Evolutionary conservation across 2,329 filamentous ascomycete species (phyloP).

Genomic region (Fonsecaea erecta): DNA sequence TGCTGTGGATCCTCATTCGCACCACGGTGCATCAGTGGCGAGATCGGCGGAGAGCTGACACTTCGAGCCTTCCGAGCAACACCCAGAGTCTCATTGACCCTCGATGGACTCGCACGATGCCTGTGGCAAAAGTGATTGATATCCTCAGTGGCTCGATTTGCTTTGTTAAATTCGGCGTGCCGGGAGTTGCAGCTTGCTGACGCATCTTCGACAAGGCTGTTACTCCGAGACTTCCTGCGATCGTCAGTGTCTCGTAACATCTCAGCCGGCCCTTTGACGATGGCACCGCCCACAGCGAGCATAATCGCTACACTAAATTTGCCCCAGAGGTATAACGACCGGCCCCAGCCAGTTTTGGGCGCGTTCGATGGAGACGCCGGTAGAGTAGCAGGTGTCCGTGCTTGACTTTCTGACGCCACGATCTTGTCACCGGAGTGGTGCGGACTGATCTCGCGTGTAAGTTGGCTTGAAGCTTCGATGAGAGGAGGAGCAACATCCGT

Average conservation of each 20-base stretch:
- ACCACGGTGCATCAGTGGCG: not conserved
- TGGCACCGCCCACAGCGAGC: conserved; percentile 54
- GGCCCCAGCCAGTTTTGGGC: conserved; percentile 28
- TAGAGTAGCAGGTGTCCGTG: not conserved
- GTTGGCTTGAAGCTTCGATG: not conserved
- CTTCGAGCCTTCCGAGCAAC: conserved; percentile 26
- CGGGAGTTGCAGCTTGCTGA: not conserved
- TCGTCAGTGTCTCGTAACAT: conserved; percentile 42
- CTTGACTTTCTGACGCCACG: conserved; percentile 1
- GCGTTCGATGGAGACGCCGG: not conserved
- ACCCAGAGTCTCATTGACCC: not conserved
- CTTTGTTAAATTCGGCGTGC: not conserved
- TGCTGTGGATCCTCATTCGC: not conserved
- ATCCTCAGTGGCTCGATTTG: not conserved
- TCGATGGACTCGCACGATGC: not conserved
- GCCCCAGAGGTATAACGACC: conserved; percentile 50
- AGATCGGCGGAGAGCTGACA: conserved; percentile 29
- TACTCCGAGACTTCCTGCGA: conserved; percentile 22
- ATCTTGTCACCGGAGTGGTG: not conserved
- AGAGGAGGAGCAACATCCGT: conserved; percentile 10
- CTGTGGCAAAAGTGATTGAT: no score
- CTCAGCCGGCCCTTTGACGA: conserved; percentile 52
- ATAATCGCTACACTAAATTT: conserved; percentile 55
- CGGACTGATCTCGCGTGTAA: not conserved
- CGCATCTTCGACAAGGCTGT: conserved; percentile 5